Conservation (phyloP, 2,329 filamentous ascomycete species). For the Fusarium sp. region DNA sequence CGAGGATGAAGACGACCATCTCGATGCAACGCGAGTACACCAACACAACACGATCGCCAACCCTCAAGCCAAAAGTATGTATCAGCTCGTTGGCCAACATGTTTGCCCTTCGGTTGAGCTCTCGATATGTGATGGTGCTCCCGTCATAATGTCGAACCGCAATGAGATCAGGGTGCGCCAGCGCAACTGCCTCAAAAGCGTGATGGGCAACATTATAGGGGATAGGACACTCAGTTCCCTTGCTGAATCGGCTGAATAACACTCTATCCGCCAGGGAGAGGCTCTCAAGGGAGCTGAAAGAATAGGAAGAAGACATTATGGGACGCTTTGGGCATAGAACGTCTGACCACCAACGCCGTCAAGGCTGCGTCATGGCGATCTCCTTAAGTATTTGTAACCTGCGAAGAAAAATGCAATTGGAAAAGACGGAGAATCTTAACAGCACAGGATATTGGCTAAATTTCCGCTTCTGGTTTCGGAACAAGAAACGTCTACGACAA, state of each 20-base stretch:
- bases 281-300: conserved; percentile 22
- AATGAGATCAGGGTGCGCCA: conserved; percentile 25
- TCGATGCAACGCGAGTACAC: conserved; percentile 34
- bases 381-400: conserved; percentile 3
- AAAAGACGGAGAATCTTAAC: not conserved
- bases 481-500: not conserved
- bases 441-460: not conserved
- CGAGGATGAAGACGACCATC: conserved; percentile 34
- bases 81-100: conserved; percentile 28
- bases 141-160: conserved; percentile 29
- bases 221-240: conserved; percentile 7
- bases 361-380: conserved; percentile 3
- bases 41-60: conserved; percentile 34
- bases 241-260: conserved; percentile 34
- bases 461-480: conserved; percentile 20
- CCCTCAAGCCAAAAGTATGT: conserved; percentile 6
- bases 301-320: conserved; percentile 25
- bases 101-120: conserved; percentile 31
- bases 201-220: conserved; percentile 30
- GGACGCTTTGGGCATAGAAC: not conserved
- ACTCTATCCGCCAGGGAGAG: conserved; percentile 28
- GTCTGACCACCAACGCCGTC: not conserved
- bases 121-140: conserved; percentile 31
- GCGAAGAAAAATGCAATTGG: not conserved
- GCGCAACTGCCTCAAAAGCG: conserved; percentile 32